Base-by-base conservation (phyloP, 169 alveolate genomes). In the Fabrea salina region DNA sequence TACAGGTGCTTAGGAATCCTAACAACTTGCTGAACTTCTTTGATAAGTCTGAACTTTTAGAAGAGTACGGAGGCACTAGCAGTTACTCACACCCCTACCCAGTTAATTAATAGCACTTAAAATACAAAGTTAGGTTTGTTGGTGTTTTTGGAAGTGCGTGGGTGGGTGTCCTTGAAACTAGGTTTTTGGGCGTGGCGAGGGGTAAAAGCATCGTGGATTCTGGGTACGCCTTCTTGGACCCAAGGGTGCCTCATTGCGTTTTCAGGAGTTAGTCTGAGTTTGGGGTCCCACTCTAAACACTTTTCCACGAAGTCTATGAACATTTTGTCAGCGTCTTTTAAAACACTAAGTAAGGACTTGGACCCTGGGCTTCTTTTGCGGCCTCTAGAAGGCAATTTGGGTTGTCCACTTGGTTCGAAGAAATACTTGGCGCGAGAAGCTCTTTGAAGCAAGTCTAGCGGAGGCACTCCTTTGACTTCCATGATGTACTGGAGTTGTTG, bases 261-360 rank as follows among this genome's bases (percentile, higher is more conserved):
- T 58, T 80, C 79, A 3, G 95, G 92, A 16, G 88, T 84, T 49
- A 88, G 19, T 67, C 95, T 80, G 22, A 66, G 54, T 43, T 77
- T 47, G 40, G 94, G 94, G 32, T 88, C 92, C 92, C 95, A 91
- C n/a, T 50, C 88, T 16, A 91, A 81, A 44, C 95, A 91, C 43
- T 77, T 80, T 39, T 82, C 51, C 3, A 86, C 25, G 58, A 89
- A 89, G 44, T 86, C 87, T 1, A 88, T 37, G 44, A 92, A 87
- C 19, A 25, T 57, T 35, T 67, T 53, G 47, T 91, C 93, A 64
- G 83, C 59, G 19, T 88, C 77, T 6, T 58, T 56, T 4, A 89
- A 49, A 2, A 86, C 82, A 3, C 30, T 57, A 30, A 56, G 53
- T 33, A 89, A 72, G 4, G 47, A 66, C 76, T 82, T 89, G 22